A percentile compares a stretch with the other conserved stretches of the same genome.
These are phyloP conservation scores for Remersonia thermophila DNA, from an alignment of 2,329 filamentous ascomycete genomes.

Conservation along the genomic window DNA sequence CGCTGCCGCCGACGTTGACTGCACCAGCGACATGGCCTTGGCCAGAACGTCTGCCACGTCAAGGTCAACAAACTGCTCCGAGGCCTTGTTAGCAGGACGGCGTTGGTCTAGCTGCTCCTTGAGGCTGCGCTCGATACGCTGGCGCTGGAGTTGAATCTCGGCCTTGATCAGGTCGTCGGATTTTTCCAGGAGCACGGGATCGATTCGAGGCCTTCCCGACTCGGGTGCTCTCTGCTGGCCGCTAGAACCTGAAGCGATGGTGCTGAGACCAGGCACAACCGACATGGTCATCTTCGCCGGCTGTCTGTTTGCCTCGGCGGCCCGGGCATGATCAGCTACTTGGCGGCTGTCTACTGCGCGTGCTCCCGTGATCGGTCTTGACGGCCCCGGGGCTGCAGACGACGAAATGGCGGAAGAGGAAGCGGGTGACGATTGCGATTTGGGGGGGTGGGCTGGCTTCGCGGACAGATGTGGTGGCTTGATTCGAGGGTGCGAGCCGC, in stretches of 20 bases:
- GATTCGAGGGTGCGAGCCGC: slow-evolving; percentile 58
- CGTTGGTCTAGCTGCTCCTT: slow-evolving; percentile 64
- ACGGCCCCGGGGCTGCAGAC: slow-evolving; percentile 5
- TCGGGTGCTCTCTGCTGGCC: slow-evolving; percentile 24
- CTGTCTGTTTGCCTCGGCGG: slow-evolving; percentile 14
- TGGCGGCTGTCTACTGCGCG: slow-evolving; percentile 9
- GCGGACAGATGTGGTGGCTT: slow-evolving; percentile 35
- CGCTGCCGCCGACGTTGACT: slow-evolving; percentile 19
- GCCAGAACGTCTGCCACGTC: slow-evolving; percentile 61
- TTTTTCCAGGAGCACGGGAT: slow-evolving; percentile 76
- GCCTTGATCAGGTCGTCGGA: slow-evolving; percentile 74
- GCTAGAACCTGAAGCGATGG: slow-evolving; percentile 7
- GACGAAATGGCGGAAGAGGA: slow-evolving; percentile 3
- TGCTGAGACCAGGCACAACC: slow-evolving; percentile 15
- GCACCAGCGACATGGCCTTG: slow-evolving; percentile 58
- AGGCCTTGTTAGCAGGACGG: slow-evolving; percentile 30
- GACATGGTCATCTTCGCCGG: slow-evolving; percentile 10
- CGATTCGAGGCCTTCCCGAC: slow-evolving; percentile 53
- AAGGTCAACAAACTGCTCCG: slow-evolving; percentile 49
- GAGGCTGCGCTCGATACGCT: slow-evolving; percentile 65
- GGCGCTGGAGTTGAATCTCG: slow-evolving; percentile 66
- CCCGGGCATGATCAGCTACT: slow-evolving; percentile 12
- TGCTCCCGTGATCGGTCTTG: slow-evolving; percentile 4
- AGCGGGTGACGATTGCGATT: slow-evolving; percentile 2
- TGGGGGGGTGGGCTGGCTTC: slow-evolving; percentile 1